Conservation (phyloP, 2,329 filamentous ascomycete genomes). For the Alternaria sp. region DNA sequence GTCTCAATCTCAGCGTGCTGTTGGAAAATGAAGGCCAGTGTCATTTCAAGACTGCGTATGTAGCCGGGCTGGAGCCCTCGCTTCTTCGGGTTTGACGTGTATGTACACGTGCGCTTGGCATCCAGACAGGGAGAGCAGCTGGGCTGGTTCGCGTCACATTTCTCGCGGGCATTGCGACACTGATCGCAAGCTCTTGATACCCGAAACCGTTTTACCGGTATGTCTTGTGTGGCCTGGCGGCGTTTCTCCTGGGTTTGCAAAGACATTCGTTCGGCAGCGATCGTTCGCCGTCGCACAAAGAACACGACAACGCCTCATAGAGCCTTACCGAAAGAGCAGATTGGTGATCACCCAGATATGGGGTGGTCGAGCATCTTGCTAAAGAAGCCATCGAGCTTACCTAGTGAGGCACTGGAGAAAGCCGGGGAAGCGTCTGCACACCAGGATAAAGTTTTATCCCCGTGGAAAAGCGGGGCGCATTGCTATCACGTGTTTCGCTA, state of each 20-base stretch:
- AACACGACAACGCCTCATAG: neutral
- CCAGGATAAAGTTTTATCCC: conserved; percentile 17
- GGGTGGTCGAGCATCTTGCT: conserved; percentile 1
- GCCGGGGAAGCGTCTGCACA: conserved; percentile 11
- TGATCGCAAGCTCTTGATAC: conserved; percentile 73
- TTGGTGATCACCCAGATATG: neutral
- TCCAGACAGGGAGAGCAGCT: conserved; percentile 69
- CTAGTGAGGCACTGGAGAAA: conserved; percentile 5
- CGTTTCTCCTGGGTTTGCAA: conserved; percentile 27
- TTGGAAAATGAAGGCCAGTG: conserved; percentile 54
- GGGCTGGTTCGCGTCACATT: conserved; percentile 73
- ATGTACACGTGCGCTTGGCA: conserved; percentile 70
- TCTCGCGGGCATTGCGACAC: conserved; percentile 70
- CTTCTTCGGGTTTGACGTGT: conserved; percentile 75
- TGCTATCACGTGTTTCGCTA: conserved; percentile 13
- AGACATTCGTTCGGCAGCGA: conserved; percentile 20
- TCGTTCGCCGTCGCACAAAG: neutral
- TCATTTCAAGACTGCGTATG: conserved; percentile 64
- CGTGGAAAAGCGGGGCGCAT: conserved; percentile 1
- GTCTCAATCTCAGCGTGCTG: conserved; percentile 65
- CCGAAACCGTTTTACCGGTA: conserved; percentile 59
- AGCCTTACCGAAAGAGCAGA: neutral
- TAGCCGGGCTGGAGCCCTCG: conserved; percentile 71
- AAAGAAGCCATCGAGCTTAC: conserved; percentile 8
- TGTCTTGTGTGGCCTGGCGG: conserved; percentile 21